A percentile compares a stretch with the other conserved stretches of the same genome.
These are phyloP conservation scores for Penicillium dipodomyicola DNA, from an alignment of 495 filamentous ascomycete species.

Conservation along the genomic window DNA sequence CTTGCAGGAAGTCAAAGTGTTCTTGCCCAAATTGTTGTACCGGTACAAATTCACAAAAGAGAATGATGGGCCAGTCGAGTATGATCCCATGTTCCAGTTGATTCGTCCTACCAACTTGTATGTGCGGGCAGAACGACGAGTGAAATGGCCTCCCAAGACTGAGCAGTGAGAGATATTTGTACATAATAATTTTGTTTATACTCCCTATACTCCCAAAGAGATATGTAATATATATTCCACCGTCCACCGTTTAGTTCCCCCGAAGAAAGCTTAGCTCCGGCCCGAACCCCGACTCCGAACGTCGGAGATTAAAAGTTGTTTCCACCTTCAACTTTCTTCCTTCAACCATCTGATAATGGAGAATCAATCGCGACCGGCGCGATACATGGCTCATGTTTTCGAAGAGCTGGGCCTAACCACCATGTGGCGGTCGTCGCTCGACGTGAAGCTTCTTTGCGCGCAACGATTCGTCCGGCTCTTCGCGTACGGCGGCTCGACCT, in stretches of 20 bases:
- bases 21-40: conserved; percentile 51
- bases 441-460: conserved; percentile 71
- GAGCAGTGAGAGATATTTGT: conserved; percentile 1
- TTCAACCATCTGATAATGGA: neutral
- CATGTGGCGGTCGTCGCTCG: conserved; percentile 45
- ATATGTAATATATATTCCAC: neutral
- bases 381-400: conserved; percentile 20
- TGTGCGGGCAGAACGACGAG: conserved; percentile 43
- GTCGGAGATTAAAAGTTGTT: neutral
- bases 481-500: conserved; percentile 71
- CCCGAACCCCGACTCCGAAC: neutral
- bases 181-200: neutral
- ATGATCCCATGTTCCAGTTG: conserved; percentile 56
- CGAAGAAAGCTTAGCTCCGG: conserved; percentile 4
- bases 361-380: neutral
- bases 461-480: conserved; percentile 76
- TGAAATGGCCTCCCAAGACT: conserved; percentile 40
- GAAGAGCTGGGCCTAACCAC: conserved; percentile 41
- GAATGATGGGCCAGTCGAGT: conserved; percentile 44
- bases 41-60: conserved; percentile 50
- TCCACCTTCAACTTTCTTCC: neutral
- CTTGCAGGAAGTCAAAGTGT: conserved; percentile 51
- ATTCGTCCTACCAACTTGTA: conserved; percentile 57
- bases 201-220: neutral
- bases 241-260: neutral